Evolutionary conservation across 352 stramenopile genomes (phyloP).

Genomic region (Phytophthora idaei): DNA sequence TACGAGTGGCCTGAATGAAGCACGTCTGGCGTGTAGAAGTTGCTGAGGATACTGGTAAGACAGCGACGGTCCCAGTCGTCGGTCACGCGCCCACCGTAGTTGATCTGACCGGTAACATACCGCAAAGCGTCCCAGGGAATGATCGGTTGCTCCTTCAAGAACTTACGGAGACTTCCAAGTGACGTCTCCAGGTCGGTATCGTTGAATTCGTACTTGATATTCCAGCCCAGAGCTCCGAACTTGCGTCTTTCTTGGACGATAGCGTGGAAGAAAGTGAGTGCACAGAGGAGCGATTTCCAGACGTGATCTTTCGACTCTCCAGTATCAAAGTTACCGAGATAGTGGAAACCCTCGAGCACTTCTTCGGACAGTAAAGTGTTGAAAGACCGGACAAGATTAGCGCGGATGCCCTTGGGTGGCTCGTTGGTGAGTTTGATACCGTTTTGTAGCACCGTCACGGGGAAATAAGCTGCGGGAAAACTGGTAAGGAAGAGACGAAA

Average conservation of each 20-base stretch:
- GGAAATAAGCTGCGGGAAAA: conserved; percentile 92
- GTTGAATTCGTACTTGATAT: conserved; percentile 97
- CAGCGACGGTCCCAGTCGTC: conserved; percentile 95
- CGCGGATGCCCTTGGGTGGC: conserved; percentile 90
- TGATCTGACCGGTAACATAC: conserved; percentile 96
- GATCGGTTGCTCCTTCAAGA: conserved; percentile 90
- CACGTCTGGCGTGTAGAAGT: conserved; percentile 90
- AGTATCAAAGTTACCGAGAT: conserved; percentile 64
- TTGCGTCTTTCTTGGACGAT: conserved; percentile 95
- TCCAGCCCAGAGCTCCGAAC: conserved; percentile 95
- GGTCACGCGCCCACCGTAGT: conserved; percentile 96
- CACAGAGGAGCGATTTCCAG: conserved; percentile 92
- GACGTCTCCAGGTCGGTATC: conserved; percentile 95
- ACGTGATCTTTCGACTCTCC: conserved; percentile 60
- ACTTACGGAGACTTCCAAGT: conserved; percentile 89
- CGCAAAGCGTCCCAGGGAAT: conserved; percentile 94
- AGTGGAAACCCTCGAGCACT: conserved; percentile 61
- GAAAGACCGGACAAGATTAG: conserved; percentile 91
- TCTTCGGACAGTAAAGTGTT: conserved; percentile 87
- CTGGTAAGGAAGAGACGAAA: conserved; percentile 95
- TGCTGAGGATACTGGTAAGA: conserved; percentile 92
- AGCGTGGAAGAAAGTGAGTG: conserved; percentile 94
- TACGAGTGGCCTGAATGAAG: conserved; percentile 85
- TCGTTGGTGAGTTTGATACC: conserved; percentile 95
- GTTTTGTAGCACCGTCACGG: conserved; percentile 92